These are phyloP conservation scores for Neocallimastix lanati DNA, from an alignment of 192 early-diverging fungal genomes.

Conservation along the genomic window DNA sequence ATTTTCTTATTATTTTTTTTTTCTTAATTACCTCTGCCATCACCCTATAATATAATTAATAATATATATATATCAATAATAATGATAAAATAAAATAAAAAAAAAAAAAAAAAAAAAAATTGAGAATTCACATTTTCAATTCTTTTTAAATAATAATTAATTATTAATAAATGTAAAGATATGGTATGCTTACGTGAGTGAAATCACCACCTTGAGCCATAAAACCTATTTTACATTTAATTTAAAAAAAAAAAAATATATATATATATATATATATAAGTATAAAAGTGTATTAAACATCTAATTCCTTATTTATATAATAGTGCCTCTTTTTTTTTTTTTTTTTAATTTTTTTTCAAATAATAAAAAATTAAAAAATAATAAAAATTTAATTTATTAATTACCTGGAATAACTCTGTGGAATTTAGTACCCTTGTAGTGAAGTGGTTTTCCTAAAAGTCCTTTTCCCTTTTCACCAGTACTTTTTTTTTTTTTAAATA, in stretches of 20 bases:
- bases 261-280: too few relatives aligned
- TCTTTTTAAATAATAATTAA: too few relatives aligned
- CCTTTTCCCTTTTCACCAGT: constrained; percentile 32
- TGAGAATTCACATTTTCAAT: too few relatives aligned
- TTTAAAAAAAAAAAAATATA: constrained; percentile 6
- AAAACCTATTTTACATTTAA: constrained; percentile 16
- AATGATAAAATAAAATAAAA: too few relatives aligned
- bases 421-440: not conserved
- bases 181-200: constrained; percentile 31
- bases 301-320: not conserved
- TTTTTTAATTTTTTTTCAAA: too few relatives aligned
- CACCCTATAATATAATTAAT: not conserved
- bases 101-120: too few relatives aligned
- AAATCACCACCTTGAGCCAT: constrained; percentile 87
- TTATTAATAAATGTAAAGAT: too few relatives aligned
- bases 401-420: not conserved
- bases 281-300: not conserved
- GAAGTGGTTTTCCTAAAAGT: constrained; percentile 5
- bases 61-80: too few relatives aligned
- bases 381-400: not conserved
- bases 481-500: not conserved
- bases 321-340: too few relatives aligned
- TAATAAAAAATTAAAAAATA: too few relatives aligned
- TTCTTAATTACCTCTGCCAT: not conserved
- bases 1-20: too few relatives aligned